Conservation (phyloP, 2,329 filamentous ascomycete genomes). For the Ophiostoma novo-ulmi region DNA sequence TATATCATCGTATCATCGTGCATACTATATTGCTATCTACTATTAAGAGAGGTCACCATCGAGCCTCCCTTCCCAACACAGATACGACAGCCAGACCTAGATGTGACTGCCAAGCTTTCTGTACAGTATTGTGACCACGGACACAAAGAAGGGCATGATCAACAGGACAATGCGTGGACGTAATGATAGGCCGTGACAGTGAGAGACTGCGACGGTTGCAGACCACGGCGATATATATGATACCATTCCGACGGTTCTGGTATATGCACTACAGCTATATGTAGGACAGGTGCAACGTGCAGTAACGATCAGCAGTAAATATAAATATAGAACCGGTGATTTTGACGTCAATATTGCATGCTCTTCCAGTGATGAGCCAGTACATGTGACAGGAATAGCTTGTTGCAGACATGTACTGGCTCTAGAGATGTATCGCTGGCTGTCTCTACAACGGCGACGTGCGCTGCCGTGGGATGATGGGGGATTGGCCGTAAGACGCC, state of each 20-base stretch:
- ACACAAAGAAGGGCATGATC: background rate
- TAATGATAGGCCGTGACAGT: background rate
- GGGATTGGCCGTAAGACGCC: too few species aligned
- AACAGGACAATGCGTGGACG: background rate
- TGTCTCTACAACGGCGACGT: background rate
- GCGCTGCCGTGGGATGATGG: background rate
- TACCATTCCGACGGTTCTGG: background rate
- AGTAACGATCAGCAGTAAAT: background rate
- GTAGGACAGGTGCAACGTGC: background rate
- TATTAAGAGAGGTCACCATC: too few species aligned
- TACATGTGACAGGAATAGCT: background rate
- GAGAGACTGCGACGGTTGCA: background rate
- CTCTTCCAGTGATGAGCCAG: background rate
- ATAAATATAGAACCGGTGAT: background rate
- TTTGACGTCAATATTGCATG: background rate
- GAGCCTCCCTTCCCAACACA: too few species aligned
- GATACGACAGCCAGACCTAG: too few species aligned
- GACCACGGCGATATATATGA: background rate
- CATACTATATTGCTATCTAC: too few species aligned
- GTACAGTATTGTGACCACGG: background rate
- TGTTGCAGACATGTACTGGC: background rate
- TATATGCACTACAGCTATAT: background rate
- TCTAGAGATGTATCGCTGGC: too few species aligned
- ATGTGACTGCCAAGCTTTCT: background rate
- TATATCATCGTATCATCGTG: too few species aligned